These are phyloP conservation scores for Tarenaya hassleriana DNA, from an alignment of 345 rosid species.

Conservation along the genomic window DNA sequence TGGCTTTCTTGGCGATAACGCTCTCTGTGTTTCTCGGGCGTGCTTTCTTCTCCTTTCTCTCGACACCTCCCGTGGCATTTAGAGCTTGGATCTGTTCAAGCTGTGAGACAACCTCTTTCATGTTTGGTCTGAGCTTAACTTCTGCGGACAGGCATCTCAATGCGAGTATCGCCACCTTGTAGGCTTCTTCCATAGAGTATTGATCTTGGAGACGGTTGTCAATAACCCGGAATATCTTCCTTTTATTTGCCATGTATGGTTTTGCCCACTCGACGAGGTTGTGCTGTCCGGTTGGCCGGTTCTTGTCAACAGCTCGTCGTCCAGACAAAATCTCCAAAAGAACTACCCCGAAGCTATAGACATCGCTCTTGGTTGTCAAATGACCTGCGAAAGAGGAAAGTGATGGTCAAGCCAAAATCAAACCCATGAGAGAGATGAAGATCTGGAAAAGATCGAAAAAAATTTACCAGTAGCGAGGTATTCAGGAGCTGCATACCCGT, in stretches of 20 bases:
- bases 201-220: constrained; percentile 85
- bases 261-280: constrained; percentile 91
- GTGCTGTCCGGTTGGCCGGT: constrained; percentile 83
- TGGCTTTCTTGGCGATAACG: constrained; percentile 24
- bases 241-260: constrained; percentile 73
- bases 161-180: constrained; percentile 52
- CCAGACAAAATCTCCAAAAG: constrained; percentile 89
- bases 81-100: constrained; percentile 50
- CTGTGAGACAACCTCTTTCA: constrained; percentile 64
- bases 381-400: constrained; percentile 49
- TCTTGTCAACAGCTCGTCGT: constrained; percentile 79
- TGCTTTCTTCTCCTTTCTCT: constrained; percentile 24
- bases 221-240: constrained; percentile 57
- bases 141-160: constrained; percentile 63
- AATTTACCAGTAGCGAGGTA: constrained; percentile 49
- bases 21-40: constrained; percentile 69
- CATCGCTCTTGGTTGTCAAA: constrained; percentile 75
- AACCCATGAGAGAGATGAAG: not conserved
- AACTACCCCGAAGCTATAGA: constrained; percentile 92
- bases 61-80: constrained; percentile 29
- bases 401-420: not conserved
- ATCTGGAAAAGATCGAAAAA: not conserved
- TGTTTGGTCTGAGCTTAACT: constrained; percentile 63
- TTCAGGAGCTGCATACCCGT: constrained; percentile 71
- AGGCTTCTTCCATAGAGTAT: constrained; percentile 61